These are phyloP conservation scores for Fusarium xyrophilum DNA, from an alignment of 2,329 filamentous ascomycete species.

Conservation along the genomic window DNA sequence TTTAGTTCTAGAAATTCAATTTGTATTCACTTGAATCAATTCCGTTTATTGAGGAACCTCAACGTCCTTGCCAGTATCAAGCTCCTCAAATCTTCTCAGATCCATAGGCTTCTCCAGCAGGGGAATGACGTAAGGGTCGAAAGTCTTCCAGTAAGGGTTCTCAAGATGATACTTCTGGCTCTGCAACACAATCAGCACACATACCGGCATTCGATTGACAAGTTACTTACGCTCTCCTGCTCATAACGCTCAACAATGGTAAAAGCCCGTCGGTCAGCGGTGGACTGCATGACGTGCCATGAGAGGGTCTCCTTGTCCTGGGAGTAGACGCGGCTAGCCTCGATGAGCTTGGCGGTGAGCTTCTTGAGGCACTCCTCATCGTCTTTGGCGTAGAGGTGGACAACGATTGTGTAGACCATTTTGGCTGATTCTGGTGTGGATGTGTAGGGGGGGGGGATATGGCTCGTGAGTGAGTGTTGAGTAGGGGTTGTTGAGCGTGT, in stretches of 20 bases:
- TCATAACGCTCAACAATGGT: conserved; percentile 78
- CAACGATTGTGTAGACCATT: conserved; percentile 74
- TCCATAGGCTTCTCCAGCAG: conserved; percentile 74
- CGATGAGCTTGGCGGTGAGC: conserved; percentile 74
- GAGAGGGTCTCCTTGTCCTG: conserved; percentile 73
- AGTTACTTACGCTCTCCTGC: conserved; percentile 63
- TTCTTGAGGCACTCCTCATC: conserved; percentile 69
- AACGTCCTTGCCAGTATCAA: conserved; percentile 62
- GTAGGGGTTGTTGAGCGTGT: conserved; percentile 16
- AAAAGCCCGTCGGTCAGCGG: conserved; percentile 71
- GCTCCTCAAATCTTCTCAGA: conserved; percentile 70
- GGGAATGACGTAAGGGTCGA: conserved; percentile 75
- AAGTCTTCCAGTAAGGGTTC: conserved; percentile 79
- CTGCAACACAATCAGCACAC: conserved; percentile 37
- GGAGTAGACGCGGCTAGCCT: conserved; percentile 75
- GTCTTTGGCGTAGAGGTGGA: conserved; percentile 73
- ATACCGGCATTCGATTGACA: accelerated
- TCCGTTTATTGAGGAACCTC: conserved; percentile 46
- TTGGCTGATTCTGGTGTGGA: conserved; percentile 1
- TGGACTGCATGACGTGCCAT: conserved; percentile 82
- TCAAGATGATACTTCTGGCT: conserved; percentile 68
- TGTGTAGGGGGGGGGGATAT: background rate
- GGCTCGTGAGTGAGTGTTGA: conserved; percentile 4
- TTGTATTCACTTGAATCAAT: background rate
- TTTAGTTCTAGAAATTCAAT: background rate